Conservation (phyloP, 352 stramenopile genomes). For the Phytopythium sindhum region DNA sequence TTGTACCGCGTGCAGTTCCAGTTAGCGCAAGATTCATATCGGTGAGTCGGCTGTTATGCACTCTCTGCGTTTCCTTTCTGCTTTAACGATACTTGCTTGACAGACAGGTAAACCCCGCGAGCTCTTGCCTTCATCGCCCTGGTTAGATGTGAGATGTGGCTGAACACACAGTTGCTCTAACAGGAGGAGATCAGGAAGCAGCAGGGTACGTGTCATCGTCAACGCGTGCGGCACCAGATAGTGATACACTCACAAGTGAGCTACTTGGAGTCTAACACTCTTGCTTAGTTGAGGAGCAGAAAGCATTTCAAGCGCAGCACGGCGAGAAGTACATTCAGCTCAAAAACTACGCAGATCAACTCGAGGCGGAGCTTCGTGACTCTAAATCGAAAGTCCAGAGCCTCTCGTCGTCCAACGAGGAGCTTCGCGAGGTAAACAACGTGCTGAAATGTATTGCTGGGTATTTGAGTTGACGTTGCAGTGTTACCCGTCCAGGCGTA, state of each 20-base stretch:
- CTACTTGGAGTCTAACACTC: neutral
- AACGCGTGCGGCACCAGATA: neutral
- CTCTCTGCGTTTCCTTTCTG: neutral
- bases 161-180: conserved; percentile 1
- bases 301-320: conserved; percentile 73
- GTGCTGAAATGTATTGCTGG: too few relatives aligned
- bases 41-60: conserved; percentile 23
- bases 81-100: conserved; percentile 6
- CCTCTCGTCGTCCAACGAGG: conserved; percentile 68
- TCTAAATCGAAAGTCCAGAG: conserved; percentile 79
- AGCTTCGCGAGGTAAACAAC: conserved; percentile 61
- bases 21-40: conserved; percentile 76
- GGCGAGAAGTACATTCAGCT: conserved; percentile 86
- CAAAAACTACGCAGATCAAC: conserved; percentile 83
- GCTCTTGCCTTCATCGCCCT: neutral
- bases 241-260: neutral
- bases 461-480: neutral
- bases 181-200: conserved; percentile 72
- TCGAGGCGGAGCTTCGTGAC: conserved; percentile 78
- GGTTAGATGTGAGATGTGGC: neutral
- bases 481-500: conserved; percentile 46
- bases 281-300: conserved; percentile 69
- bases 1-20: conserved; percentile 59
- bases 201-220: conserved; percentile 40
- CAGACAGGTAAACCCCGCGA: conserved; percentile 41